Percentiles rank a stretch among this genome's conserved stretches.
Conservation (phyloP, 768 basidiomycete genomes). For the Naganishia kalamii region DNA sequence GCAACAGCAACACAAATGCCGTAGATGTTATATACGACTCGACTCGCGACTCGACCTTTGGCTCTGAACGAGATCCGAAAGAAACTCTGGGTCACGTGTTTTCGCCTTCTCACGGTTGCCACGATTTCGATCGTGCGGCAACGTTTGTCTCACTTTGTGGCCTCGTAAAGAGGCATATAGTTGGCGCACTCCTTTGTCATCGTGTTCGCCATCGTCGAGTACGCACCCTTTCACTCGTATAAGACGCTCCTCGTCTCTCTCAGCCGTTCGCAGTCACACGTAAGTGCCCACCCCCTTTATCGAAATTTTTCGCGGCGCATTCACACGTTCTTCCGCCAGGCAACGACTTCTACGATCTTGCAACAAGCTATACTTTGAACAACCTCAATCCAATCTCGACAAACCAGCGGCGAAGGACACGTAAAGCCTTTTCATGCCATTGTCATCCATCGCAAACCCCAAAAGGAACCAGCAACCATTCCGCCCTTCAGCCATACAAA, state of each 20-base stretch:
- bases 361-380: neutral
- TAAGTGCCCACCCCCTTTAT: too few relatives aligned
- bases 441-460: conserved; percentile 15
- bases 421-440: conserved; percentile 21
- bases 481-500: conserved; percentile 6
- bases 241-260: neutral
- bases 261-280: neutral
- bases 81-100: neutral
- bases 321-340: neutral
- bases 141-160: conserved; percentile 12
- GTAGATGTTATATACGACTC: neutral
- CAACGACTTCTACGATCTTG: neutral
- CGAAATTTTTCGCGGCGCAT: too few relatives aligned
- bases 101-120: neutral
- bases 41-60: too few relatives aligned
- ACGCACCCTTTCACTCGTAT: neutral
- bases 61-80: neutral
- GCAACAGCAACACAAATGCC: too few relatives aligned
- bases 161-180: too few relatives aligned
- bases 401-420: neutral
- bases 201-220: too few relatives aligned
- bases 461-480: conserved; percentile 16
- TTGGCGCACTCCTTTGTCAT: too few relatives aligned
- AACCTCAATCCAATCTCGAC: neutral
- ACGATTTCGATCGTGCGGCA: neutral